Evolutionary conservation across 805 yeast species (phyloP).

Genomic region (Saccharomyces kudriavzevii): DNA sequence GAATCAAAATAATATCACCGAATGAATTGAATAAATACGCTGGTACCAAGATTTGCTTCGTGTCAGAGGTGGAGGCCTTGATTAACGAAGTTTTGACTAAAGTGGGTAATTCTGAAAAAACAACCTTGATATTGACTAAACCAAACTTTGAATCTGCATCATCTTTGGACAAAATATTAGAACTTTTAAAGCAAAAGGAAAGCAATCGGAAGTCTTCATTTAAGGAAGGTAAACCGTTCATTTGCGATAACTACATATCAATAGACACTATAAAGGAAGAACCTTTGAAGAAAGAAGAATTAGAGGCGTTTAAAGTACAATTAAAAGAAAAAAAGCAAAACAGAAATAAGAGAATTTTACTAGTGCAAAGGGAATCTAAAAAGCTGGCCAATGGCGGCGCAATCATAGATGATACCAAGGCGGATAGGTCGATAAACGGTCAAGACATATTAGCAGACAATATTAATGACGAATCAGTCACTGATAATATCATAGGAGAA

Average conservation of each 20-base stretch:
- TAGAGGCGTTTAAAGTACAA: slow-evolving; percentile 39
- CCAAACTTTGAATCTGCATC: background rate
- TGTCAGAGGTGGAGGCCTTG: slow-evolving; percentile 59
- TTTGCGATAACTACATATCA: slow-evolving; percentile 16
- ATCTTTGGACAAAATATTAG: slow-evolving; percentile 11
- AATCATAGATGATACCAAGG: background rate
- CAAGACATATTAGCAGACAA: background rate
- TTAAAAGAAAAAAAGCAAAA: slow-evolving; percentile 40
- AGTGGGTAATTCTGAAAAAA: slow-evolving; percentile 55
- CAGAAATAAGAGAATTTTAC: slow-evolving; percentile 29
- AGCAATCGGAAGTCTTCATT: slow-evolving; percentile 6
- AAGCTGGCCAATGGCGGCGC: slow-evolving; percentile 9
- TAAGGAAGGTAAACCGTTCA: slow-evolving; percentile 45
- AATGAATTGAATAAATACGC: slow-evolving; percentile 45
- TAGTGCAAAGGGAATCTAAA: slow-evolving; percentile 28
- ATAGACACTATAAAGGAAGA: slow-evolving; percentile 41
- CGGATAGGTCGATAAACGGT: background rate
- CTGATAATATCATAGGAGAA: slow-evolving; percentile 5
- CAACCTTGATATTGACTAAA: slow-evolving; percentile 61
- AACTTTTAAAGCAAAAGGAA: slow-evolving; percentile 32
- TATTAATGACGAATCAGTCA: slow-evolving; percentile 1
- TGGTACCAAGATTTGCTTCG: slow-evolving; percentile 75
- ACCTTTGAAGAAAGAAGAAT: slow-evolving; percentile 41
- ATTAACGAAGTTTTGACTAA: slow-evolving; percentile 44
- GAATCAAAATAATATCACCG: slow-evolving; percentile 51